These are phyloP conservation scores for Phoma sp. DNA, from an alignment of 2,329 filamentous ascomycete species.

Conservation along the genomic window DNA sequence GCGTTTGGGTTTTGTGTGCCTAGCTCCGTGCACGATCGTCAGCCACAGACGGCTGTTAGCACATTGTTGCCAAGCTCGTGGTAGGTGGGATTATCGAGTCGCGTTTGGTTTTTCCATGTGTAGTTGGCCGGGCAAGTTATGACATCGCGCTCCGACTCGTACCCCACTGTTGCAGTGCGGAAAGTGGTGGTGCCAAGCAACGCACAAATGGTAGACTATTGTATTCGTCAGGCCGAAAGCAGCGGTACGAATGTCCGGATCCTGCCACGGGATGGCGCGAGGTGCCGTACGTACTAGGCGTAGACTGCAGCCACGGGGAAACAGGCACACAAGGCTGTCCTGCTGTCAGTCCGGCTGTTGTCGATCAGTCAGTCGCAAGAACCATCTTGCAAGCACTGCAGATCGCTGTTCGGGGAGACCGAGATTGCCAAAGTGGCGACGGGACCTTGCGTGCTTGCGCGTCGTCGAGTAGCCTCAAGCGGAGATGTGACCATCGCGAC, in stretches of 20 bases:
- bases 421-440: conserved; percentile 8
- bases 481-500: not conserved
- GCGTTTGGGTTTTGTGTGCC: not conserved
- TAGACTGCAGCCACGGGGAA: not conserved
- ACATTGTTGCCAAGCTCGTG: not conserved
- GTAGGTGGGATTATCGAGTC: not conserved
- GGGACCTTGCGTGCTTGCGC: not conserved
- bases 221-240: conserved; percentile 5
- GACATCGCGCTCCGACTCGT: not conserved
- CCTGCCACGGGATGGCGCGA: conserved; percentile 10
- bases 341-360: not conserved
- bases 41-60: conserved; percentile 10
- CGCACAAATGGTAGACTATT: conserved; percentile 10
- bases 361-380: not conserved
- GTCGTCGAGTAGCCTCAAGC: not conserved
- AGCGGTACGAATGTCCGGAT: not conserved
- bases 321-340: not conserved
- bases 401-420: conserved; percentile 12
- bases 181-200: conserved; percentile 4
- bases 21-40: not conserved
- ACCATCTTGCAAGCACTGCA: not conserved
- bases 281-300: conserved; percentile 1
- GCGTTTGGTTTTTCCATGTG: too few relatives aligned
- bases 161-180: not conserved
- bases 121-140: too few relatives aligned